Percentiles rank a stretch among this genome's conserved stretches.
Evolutionary conservation across 768 basidiomycete species (phyloP).

Genomic region (Crucibulum laeve): DNA sequence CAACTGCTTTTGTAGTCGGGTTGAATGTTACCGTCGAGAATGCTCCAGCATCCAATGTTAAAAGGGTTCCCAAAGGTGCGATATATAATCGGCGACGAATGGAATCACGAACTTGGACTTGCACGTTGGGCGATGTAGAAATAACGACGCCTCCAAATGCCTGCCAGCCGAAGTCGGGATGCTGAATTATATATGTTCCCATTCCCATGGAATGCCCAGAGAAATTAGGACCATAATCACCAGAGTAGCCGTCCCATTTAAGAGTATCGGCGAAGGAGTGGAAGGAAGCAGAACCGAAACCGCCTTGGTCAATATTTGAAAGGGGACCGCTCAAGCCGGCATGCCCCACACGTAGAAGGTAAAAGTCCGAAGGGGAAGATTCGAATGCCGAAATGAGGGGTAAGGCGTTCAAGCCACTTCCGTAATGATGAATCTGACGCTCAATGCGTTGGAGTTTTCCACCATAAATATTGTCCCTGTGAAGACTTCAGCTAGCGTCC

Average conservation of each 20-base stretch:
- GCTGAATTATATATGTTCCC: slow-evolving; percentile 42
- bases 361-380: slow-evolving; percentile 40
- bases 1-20: slow-evolving; percentile 30
- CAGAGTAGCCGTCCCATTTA: slow-evolving; percentile 54
- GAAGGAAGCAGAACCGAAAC: slow-evolving; percentile 56
- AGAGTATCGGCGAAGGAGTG: slow-evolving; percentile 55
- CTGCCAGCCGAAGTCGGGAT: slow-evolving; percentile 59
- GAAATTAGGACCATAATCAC: slow-evolving; percentile 59
- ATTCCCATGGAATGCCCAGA: slow-evolving; percentile 50
- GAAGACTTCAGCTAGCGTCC: slow-evolving; percentile 3
- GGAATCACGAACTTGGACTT: slow-evolving; percentile 42
- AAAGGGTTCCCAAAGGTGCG: slow-evolving; percentile 40
- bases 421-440: slow-evolving; percentile 57
- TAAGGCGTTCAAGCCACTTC: slow-evolving; percentile 50
- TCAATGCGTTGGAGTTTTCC: slow-evolving; percentile 52
- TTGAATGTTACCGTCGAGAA: slow-evolving; percentile 40
- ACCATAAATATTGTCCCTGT: slow-evolving; percentile 54
- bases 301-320: slow-evolving; percentile 52
- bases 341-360: slow-evolving; percentile 48
- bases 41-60: slow-evolving; percentile 48
- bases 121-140: slow-evolving; percentile 33
- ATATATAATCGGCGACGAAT: slow-evolving; percentile 48
- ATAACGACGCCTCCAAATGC: slow-evolving; percentile 49
- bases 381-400: slow-evolving; percentile 49
- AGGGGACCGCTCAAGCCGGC: slow-evolving; percentile 51